Evolutionary conservation across 1,284 basidiomycete genomes (phyloP).

Genomic region (Cystobasidiaceae sp.): DNA sequence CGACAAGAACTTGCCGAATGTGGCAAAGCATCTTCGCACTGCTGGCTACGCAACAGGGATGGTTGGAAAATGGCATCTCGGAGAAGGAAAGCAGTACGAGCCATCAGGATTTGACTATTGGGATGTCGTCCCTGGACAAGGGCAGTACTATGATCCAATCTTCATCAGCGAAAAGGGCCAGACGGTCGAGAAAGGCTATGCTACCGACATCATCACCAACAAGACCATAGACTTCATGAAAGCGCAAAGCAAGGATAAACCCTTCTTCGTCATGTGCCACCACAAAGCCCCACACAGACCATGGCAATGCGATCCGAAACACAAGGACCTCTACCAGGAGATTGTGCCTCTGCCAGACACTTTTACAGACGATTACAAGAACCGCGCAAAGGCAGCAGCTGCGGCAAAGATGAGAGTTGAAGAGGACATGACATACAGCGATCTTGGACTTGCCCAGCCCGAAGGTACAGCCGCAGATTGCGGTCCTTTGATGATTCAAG

Average conservation of each 20-base stretch:
- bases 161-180: slow-evolving; percentile 33
- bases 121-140: slow-evolving; percentile 38
- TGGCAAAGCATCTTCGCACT: slow-evolving; percentile 35
- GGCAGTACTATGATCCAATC: slow-evolving; percentile 36
- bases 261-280: slow-evolving; percentile 39
- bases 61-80: slow-evolving; percentile 38
- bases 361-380: slow-evolving; percentile 37
- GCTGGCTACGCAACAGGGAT: slow-evolving; percentile 37
- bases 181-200: slow-evolving; percentile 36
- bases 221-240: slow-evolving; percentile 37
- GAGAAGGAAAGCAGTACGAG: slow-evolving; percentile 36
- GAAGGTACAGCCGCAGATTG: slow-evolving; percentile 32
- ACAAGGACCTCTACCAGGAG: slow-evolving; percentile 35
- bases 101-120: slow-evolving; percentile 38
- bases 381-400: slow-evolving; percentile 35
- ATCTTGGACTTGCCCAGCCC: slow-evolving; percentile 35
- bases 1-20: slow-evolving; percentile 35
- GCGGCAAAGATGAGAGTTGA: slow-evolving; percentile 37
- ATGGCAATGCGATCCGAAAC: slow-evolving; percentile 39
- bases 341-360: slow-evolving; percentile 36
- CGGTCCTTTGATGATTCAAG: slow-evolving; percentile 20
- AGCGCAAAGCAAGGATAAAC: slow-evolving; percentile 30
- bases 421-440: slow-evolving; percentile 35
- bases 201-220: slow-evolving; percentile 39
- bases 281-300: slow-evolving; percentile 39